These are phyloP conservation scores for Colletotrichum eleusines DNA, from an alignment of 2,329 filamentous ascomycete genomes.

Conservation along the genomic window DNA sequence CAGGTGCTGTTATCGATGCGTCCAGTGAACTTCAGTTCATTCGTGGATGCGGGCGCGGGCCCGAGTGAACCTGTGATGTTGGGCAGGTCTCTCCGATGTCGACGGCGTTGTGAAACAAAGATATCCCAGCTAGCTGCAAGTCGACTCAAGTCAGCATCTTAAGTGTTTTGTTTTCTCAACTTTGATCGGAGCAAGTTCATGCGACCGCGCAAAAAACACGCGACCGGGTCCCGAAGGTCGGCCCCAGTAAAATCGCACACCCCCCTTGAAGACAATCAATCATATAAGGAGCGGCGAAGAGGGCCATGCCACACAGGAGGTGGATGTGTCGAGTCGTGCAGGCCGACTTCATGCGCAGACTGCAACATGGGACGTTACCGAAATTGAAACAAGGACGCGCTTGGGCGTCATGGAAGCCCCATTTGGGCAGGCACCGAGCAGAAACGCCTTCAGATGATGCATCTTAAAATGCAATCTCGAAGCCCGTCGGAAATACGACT, in stretches of 20 bases:
- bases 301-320: not conserved
- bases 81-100: slow-evolving; percentile 38
- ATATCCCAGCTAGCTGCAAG: slow-evolving; percentile 38
- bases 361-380: slow-evolving; percentile 42
- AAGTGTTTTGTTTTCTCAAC: slow-evolving; percentile 42
- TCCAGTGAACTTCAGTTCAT: slow-evolving; percentile 18
- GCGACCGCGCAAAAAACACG: slow-evolving; percentile 40
- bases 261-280: slow-evolving; percentile 37
- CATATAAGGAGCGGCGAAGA: slow-evolving; percentile 29
- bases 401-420: slow-evolving; percentile 35
- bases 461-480: slow-evolving; percentile 40
- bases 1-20: slow-evolving; percentile 19
- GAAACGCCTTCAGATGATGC: slow-evolving; percentile 40
- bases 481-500: slow-evolving; percentile 35
- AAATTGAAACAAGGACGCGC: slow-evolving; percentile 41
- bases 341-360: slow-evolving; percentile 39
- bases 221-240: slow-evolving; percentile 34
- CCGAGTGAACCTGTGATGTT: slow-evolving; percentile 31
- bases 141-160: slow-evolving; percentile 42
- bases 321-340: slow-evolving; percentile 39
- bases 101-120: slow-evolving; percentile 39
- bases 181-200: slow-evolving; percentile 41
- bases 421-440: slow-evolving; percentile 36
- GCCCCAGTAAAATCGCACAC: slow-evolving; percentile 28
- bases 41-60: slow-evolving; percentile 11